phyloP scores from a whole-genome alignment of 1,284 basidiomycete genomes.

The Papiliotrema nemorosa region DNA sequence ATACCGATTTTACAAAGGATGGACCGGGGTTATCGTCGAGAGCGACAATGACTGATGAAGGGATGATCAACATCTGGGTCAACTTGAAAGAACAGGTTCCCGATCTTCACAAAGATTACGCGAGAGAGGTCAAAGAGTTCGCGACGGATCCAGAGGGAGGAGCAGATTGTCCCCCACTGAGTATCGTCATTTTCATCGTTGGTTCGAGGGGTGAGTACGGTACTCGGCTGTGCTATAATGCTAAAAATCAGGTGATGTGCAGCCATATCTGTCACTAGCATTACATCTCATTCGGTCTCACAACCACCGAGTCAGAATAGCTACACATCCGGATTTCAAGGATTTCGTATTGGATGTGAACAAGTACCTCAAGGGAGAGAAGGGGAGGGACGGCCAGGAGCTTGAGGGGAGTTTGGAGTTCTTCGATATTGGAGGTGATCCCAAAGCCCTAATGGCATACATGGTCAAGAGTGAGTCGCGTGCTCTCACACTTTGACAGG shows the following conservation, averaged over 20 bases:
- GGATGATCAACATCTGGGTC: constrained; percentile 44
- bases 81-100: constrained; percentile 55
- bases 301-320: constrained; percentile 63
- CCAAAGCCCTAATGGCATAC: constrained; percentile 46
- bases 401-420: constrained; percentile 38
- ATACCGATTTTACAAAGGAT: constrained; percentile 29
- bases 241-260: constrained; percentile 58
- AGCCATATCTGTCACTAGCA: constrained; percentile 65
- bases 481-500: neutral
- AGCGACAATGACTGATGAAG: constrained; percentile 35
- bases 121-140: constrained; percentile 54
- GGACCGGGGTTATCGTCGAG: constrained; percentile 41
- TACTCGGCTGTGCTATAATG: neutral
- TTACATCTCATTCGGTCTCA: constrained; percentile 54
- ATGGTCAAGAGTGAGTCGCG: constrained; percentile 45
- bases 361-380: constrained; percentile 54
- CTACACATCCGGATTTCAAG: constrained; percentile 63
- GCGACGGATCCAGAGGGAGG: constrained; percentile 52
- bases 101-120: constrained; percentile 55
- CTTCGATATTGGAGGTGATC: constrained; percentile 44
- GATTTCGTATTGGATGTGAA: constrained; percentile 56
- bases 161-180: constrained; percentile 52
- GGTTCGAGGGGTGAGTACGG: constrained; percentile 57
- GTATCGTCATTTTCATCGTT: constrained; percentile 63
- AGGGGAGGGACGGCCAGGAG: constrained; percentile 52